Percentiles rank a stretch among this genome's conserved stretches.
These are phyloP conservation scores for Suhomyces kunorum DNA, from an alignment of 1,139 yeast genomes.

Conservation along the genomic window DNA sequence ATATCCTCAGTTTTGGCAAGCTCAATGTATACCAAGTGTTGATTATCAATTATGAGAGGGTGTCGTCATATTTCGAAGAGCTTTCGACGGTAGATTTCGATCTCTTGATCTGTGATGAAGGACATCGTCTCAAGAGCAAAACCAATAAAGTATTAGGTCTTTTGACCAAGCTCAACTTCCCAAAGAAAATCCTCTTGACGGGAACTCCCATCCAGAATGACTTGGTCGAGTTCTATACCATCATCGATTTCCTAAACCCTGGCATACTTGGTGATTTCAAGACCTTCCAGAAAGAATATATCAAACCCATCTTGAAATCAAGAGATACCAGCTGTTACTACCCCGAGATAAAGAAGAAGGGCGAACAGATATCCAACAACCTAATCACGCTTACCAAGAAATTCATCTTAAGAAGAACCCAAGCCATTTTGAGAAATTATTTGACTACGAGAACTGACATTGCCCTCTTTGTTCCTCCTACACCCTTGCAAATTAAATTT, in stretches of 20 bases:
- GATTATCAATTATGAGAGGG: conserved; percentile 85
- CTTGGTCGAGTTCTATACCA: conserved; percentile 75
- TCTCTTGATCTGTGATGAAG: conserved; percentile 89
- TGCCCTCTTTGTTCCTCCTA: conserved; percentile 79
- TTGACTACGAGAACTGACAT: conserved; percentile 78
- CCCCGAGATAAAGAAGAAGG: conserved; percentile 50
- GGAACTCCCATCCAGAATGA: conserved; percentile 98
- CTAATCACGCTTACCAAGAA: conserved; percentile 62
- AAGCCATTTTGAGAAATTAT: conserved; percentile 57
- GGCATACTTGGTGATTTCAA: conserved; percentile 69
- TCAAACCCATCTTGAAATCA: conserved; percentile 71
- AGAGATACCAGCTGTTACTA: conserved; percentile 71
- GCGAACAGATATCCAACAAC: conserved; percentile 62
- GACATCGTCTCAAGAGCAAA: conserved; percentile 77
- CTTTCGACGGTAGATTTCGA: conserved; percentile 58
- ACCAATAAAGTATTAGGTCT: conserved; percentile 70
- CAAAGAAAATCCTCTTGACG: conserved; percentile 64
- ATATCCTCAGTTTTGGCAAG: conserved; percentile 60
- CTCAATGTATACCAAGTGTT: conserved; percentile 79
- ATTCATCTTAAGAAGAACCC: conserved; percentile 77
- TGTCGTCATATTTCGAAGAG: conserved; percentile 58
- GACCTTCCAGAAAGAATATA: conserved; percentile 64
- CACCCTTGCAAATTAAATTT: conserved; percentile 55
- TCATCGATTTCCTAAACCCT: conserved; percentile 83
- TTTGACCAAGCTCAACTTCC: conserved; percentile 56